Evolutionary conservation across 2,329 filamentous ascomycete species (phyloP), one percentile per base, ranked within the genome.

Genomic region (Diaporthe sp.): DNA sequence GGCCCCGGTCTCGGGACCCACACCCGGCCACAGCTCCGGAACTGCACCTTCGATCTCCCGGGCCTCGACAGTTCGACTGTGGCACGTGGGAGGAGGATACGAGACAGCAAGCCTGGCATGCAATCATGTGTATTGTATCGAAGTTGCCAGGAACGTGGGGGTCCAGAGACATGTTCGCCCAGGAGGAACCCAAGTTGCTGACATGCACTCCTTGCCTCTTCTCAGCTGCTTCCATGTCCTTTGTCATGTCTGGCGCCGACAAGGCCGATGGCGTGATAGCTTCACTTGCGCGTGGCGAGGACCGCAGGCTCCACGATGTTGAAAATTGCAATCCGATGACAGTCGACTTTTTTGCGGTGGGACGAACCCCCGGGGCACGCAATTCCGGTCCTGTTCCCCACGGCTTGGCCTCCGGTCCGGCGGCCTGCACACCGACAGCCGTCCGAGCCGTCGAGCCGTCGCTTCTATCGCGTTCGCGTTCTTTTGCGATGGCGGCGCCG

Each of bases 251-350:
- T 19, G 30, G 17, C 35, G 59, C 22, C 50, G 50, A 47, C 58
- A 39, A 42, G 71, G 51, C 27, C 65, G 71, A 75, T 75, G 73
- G 73, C 73, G 73, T 75, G 73, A 69, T 71, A 32, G 39, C 56
- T 63, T 75, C 65, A 71, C 42, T 58, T 68, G 53, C 59, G 70
- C 44, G 53, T 39, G 22, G 35, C 47, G 44, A 27, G 42, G 6
- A 27, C 19, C 32, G 32, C 69, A 30, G 32, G 55, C 22, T 47
- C 68, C 69, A 71, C 47, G 27, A 51, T 32, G 12, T 19, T 71
- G 30, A 71, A 27, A 39, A 50, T 71, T 53, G 56, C 44, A 51
- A 66, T 51, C 44, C 63, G 63, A 51, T 61, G 69, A 71, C 55
- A 53, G 1, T 51, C 58, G 55, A 42, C 47, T 37, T 32, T n/a